Percentiles rank a stretch among this genome's conserved stretches.
phyloP scores from a whole-genome alignment of 2,329 filamentous ascomycete species.

The Pyricularia sp. region DNA sequence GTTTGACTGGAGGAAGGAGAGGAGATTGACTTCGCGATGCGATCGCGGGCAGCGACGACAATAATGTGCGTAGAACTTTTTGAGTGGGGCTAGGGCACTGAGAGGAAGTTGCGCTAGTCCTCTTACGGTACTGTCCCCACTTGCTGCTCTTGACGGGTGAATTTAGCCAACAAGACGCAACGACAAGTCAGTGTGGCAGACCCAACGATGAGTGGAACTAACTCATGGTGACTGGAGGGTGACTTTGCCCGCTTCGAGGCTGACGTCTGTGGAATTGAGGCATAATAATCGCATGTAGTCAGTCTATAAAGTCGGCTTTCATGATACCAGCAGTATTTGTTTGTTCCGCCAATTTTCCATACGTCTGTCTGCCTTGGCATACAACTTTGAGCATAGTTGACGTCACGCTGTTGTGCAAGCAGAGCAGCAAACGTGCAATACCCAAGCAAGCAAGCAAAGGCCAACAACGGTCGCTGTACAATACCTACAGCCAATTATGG shows the following conservation, averaged over 20 bases:
- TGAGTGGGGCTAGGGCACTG: constrained; percentile 3
- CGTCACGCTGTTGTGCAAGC: background rate
- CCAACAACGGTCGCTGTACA: background rate
- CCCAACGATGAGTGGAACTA: background rate
- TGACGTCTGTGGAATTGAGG: background rate
- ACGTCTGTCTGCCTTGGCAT: background rate
- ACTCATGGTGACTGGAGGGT: background rate
- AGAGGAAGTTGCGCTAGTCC: background rate
- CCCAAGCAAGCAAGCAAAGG: background rate
- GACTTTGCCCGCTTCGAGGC: background rate
- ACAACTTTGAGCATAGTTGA: background rate
- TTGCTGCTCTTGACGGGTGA: background rate
- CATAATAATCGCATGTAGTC: background rate
- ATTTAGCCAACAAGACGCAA: background rate
- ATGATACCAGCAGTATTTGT: background rate
- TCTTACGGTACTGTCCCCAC: background rate
- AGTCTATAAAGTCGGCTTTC: background rate
- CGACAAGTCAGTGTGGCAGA: background rate
- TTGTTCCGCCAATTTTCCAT: background rate
- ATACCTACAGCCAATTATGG: background rate
- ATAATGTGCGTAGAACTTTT: constrained; percentile 5
- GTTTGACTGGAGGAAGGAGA: constrained; percentile 8
- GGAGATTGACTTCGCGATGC: background rate
- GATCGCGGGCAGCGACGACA: background rate
- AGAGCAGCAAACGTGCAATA: background rate